Conservation (phyloP, 208 protist species). For the Leptomonas pyrrhocoris region DNA sequence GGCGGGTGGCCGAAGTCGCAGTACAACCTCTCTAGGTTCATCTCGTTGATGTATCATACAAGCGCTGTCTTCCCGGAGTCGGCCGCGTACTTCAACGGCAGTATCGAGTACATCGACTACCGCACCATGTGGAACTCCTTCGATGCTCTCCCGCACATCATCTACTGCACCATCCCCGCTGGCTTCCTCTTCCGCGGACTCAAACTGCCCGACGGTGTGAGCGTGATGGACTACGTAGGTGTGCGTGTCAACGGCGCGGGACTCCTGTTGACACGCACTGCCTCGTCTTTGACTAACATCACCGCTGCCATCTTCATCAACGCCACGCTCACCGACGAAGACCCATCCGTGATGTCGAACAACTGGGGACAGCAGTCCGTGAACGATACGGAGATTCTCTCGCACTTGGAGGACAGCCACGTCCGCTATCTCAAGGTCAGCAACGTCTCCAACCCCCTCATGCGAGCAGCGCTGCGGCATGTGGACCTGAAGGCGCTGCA, state of each 20-base stretch:
- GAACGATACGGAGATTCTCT: not conserved
- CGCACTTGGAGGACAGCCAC: no score
- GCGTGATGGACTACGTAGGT: not conserved
- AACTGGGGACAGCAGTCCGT: constrained; percentile 21
- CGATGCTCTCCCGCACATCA: not conserved
- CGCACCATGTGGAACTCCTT: constrained; percentile 3
- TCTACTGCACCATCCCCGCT: not conserved
- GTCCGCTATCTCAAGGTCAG: not conserved
- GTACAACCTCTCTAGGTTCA: constrained; percentile 1
- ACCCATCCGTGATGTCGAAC: constrained; percentile 26
- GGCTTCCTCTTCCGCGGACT: not conserved
- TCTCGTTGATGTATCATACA: not conserved
- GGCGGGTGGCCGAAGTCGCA: not conserved
- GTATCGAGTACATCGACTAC: not conserved
- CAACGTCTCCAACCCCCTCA: constrained; percentile 28
- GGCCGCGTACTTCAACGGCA: not conserved
- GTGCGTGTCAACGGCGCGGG: constrained; percentile 8
- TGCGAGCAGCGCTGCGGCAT: constrained; percentile 39
- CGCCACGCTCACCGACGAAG: not conserved
- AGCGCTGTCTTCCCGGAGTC: not conserved
- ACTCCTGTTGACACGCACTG: not conserved
- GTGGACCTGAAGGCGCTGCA: constrained; percentile 22
- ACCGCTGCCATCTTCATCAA: constrained; percentile 5
- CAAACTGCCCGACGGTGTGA: no score
- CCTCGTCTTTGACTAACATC: not conserved